Evolutionary conservation across 2,329 filamentous ascomycete genomes (phyloP), one percentile per base, ranked within the genome.

Genomic region (Didymella lethalis): DNA sequence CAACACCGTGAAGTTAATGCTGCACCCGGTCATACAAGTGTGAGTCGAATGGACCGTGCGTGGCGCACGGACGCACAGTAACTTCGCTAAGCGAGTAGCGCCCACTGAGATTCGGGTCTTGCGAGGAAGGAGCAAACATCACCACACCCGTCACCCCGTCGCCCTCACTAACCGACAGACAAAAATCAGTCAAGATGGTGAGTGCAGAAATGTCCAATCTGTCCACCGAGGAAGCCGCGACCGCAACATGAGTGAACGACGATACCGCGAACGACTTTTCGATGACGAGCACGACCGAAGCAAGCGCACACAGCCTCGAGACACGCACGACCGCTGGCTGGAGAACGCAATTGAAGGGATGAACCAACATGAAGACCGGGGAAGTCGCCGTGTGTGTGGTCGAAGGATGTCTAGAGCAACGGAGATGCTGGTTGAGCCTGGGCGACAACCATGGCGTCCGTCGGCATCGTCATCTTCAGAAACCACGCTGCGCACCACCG

Each of bases 181-280:
- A 69, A 70, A 55, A 75, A 74, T 73, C 72, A 72, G 74, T 74
- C 75, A 78, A 74, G 69, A 78, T 78, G 75, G 75, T 78, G 67
- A 77, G 75, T 73, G 46, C 52, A 46, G 46, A 40, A 40, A 57
- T 38, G 40, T 41, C 26, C 38, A 41, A 46, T 29, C 59, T 38
- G 16, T 55, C 38, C 46, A 29, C 47, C 31, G 11, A 49, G 26
- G 36, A 32, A 50, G 52, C 62, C 49, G 62, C 59, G 59, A 58
- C 52, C 68, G 70, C 69, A 68, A 72, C 59, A 66, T 69, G 71
- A 69, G 64, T 65, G 70, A 66, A 64, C 66, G 54, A 67, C 51
- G 44, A 57, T 29, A 31, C 38, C 45, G 53, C 62, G 45, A 60
- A 61, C 57, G 48, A 64, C 48, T 50, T 31, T 57, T 51, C 64